A percentile compares a stretch with the other conserved stretches of the same genome.
phyloP scores from a whole-genome alignment of 257 asterid genomes.

The Solanum peruvianum region DNA sequence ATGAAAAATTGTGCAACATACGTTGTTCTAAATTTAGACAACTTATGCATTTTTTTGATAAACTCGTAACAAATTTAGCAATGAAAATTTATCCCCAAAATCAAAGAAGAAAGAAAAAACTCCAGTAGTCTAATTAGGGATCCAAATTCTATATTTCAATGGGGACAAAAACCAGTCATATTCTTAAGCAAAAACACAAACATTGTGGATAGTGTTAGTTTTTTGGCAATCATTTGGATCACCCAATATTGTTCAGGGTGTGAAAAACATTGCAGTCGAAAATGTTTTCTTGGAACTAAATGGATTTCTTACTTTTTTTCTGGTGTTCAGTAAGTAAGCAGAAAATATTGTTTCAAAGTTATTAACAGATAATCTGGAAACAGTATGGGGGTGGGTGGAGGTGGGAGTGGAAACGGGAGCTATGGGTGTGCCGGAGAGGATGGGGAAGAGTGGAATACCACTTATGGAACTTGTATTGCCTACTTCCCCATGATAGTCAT shows the following conservation, averaged over 20 bases:
- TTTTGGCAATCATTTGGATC: neutral
- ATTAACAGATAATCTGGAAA: neutral
- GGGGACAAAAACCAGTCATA: neutral
- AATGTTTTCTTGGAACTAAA: neutral
- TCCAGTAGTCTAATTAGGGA: neutral
- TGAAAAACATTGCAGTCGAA: neutral
- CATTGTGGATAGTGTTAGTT: neutral
- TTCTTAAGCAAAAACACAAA: neutral
- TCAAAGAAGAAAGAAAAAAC: neutral
- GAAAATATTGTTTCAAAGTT: neutral
- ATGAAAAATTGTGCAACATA: neutral
- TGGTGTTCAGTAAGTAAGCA: neutral
- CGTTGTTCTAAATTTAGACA: neutral
- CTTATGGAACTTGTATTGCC: neutral
- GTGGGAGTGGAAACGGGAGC: neutral
- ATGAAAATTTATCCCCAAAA: neutral
- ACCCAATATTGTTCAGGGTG: neutral
- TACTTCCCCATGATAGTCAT: neutral
- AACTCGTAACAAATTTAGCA: neutral
- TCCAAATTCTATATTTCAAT: neutral
- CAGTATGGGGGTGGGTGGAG: neutral
- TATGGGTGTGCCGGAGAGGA: neutral
- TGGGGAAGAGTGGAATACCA: neutral
- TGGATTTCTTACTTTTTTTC: neutral
- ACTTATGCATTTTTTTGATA: neutral